Evolutionary conservation across 139 green algal species (phyloP).

Genomic region (Coelastrella sp.): DNA sequence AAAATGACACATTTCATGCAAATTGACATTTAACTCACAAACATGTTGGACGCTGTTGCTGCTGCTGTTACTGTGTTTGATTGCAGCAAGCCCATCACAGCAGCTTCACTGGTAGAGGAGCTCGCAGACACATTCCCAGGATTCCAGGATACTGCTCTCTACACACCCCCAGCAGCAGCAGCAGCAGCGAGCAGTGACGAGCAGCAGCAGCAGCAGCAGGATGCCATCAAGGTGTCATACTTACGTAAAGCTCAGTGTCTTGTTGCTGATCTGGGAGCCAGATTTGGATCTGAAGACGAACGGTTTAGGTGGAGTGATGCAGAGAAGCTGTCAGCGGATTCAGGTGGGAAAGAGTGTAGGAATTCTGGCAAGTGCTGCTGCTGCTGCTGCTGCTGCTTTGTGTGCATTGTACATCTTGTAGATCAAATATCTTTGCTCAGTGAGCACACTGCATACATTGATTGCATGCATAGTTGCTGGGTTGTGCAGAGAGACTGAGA

Average conservation of each 20-base stretch:
- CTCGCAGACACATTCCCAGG: constrained; percentile 47
- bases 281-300: constrained; percentile 51
- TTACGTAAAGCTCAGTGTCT: constrained; percentile 66
- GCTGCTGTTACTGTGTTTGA: neutral
- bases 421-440: too few species aligned
- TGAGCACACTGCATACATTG: too few species aligned
- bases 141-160: constrained; percentile 54
- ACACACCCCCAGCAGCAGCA: constrained; percentile 14
- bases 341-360: constrained; percentile 29
- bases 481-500: too few species aligned
- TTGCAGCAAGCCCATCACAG: constrained; percentile 16
- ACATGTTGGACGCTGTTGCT: neutral
- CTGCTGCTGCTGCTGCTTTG: neutral
- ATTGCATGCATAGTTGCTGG: too few species aligned
- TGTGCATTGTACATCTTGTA: neutral
- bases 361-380: neutral
- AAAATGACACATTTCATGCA: neutral
- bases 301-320: constrained; percentile 57
- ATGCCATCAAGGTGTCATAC: constrained; percentile 49
- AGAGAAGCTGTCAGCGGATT: constrained; percentile 53
- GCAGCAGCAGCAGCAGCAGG: constrained; percentile 28
- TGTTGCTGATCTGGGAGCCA: constrained; percentile 49
- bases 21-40: neutral
- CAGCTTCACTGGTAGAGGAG: constrained; percentile 56
- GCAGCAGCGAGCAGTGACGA: constrained; percentile 7